Base-by-base conservation (phyloP, 805 yeast species). In the Candida loeiensis region DNA sequence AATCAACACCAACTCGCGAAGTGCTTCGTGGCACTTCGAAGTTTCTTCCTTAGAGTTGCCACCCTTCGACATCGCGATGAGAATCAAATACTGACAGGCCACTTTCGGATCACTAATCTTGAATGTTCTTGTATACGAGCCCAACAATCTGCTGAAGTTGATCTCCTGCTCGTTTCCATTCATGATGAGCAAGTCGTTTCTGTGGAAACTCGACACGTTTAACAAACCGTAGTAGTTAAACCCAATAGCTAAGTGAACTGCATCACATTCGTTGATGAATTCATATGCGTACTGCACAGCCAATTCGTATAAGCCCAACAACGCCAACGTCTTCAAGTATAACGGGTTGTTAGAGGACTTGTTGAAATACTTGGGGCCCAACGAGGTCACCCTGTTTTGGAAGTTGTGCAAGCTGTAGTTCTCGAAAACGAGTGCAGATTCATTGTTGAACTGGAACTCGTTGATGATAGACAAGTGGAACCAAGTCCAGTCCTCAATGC, bases 401-500 rank as follows among this genome's bases (percentile, higher is more conserved):
- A 93, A 74, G 53, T 88, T 95, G 20, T 56, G 62, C 43, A 93
- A 68, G 1, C 82, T 74, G 59, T 88, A 91, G 45, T 76, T 73
- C 51, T 87, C 95, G 55, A 77, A 79, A 8, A 80, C 65, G 25
- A 83, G 76, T 36, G 71, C 77, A 20, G 66, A 71, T 12, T 51
- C 53, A 13, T 49, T 45, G 36, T 45, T 49, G 36, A 50, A 56
- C n/a, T 40, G 47, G 39, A 49, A 48, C 52, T 86, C 91, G 41
- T 80, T 77, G 12, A 85, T 78, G 20, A 91, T 71, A 61, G 80
- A 74, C 41, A 93, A 72, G 61, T 93, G 97, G 56, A 85, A 78
- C 99, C 99, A 91, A 36, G 91, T 61, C 98, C 98, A 91, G 64
- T 91, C 98, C 61, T 91, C 98, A 35, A 90, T 77, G 43, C 95